Evolutionary conservation across 495 filamentous ascomycete genomes (phyloP).

Genomic region (Podospora conica): DNA sequence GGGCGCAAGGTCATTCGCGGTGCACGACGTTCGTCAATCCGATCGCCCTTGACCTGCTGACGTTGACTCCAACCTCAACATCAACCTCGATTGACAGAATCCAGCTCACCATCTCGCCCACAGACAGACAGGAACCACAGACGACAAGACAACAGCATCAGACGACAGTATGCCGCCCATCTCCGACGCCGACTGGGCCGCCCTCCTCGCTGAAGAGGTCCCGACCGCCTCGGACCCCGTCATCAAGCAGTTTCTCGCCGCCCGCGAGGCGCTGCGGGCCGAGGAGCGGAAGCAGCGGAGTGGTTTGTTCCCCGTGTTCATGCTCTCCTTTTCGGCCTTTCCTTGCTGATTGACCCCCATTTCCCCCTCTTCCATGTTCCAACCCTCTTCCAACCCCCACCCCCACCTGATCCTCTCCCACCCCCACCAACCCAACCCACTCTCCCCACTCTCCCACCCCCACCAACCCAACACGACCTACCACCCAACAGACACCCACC

Average conservation of each 20-base stretch:
- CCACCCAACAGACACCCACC: too few species aligned
- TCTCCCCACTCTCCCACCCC: too few species aligned
- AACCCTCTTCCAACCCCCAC: too few species aligned
- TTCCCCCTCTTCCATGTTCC: too few species aligned
- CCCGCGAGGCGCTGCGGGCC: slow-evolving; percentile 68
- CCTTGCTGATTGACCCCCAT: too few species aligned
- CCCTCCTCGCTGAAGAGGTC: slow-evolving; percentile 44
- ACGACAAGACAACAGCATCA: background rate
- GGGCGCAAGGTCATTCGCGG: too few species aligned
- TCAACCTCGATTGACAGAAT: background rate
- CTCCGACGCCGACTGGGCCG: slow-evolving; percentile 51
- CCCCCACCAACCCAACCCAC: too few species aligned
- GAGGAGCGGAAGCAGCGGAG: slow-evolving; percentile 79
- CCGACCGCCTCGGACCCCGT: slow-evolving; percentile 59
- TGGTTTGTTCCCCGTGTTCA: too few species aligned
- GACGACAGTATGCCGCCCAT: slow-evolving; percentile 17
- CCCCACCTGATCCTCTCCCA: too few species aligned
- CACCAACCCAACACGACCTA: too few species aligned
- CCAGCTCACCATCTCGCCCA: background rate
- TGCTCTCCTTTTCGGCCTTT: too few species aligned
- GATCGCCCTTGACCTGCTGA: background rate
- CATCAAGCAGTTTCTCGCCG: slow-evolving; percentile 69
- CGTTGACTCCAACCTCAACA: background rate
- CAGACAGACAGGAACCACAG: background rate
- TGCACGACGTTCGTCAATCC: background rate